phyloP scores from a whole-genome alignment of 2,329 filamentous ascomycete genomes.

The Colletotrichum incanum region DNA sequence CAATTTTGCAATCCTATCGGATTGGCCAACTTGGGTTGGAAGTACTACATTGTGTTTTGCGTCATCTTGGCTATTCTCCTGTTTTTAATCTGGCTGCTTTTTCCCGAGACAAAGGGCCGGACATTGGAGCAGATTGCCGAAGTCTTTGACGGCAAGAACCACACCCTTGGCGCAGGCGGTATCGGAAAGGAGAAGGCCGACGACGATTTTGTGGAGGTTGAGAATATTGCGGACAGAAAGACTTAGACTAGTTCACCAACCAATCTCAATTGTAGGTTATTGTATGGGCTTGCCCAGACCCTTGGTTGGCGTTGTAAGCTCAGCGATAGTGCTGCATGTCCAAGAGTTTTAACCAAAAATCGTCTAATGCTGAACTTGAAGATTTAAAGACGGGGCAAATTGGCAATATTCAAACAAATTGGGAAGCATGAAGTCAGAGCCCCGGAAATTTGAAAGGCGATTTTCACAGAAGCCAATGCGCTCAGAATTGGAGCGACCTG shows the following conservation, averaged over 20 bases:
- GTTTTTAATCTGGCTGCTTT: constrained; percentile 46
- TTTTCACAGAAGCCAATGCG: too few relatives aligned
- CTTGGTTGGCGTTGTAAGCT: too few relatives aligned
- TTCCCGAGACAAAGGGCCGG: constrained; percentile 50
- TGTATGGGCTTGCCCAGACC: neutral
- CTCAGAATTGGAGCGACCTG: too few relatives aligned
- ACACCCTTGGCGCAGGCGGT: neutral
- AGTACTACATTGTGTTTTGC: constrained; percentile 47
- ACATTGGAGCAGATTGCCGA: constrained; percentile 46
- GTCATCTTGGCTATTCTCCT: constrained; percentile 39
- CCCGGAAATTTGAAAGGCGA: too few relatives aligned
- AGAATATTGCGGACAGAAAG: constrained; percentile 22
- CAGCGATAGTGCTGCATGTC: too few relatives aligned
- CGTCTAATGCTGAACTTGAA: too few relatives aligned
- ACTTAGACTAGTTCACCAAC: neutral
- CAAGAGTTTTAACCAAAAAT: too few relatives aligned
- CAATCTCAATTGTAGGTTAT: neutral
- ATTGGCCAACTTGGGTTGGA: constrained; percentile 51
- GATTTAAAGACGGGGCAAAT: too few relatives aligned
- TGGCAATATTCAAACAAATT: too few relatives aligned
- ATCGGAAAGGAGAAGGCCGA: constrained; percentile 6
- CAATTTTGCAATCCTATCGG: constrained; percentile 63
- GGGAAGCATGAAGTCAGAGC: too few relatives aligned
- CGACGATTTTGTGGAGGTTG: constrained; percentile 31
- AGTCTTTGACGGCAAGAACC: constrained; percentile 43